Evolutionary conservation across 2,329 filamentous ascomycete genomes (phyloP).

Genomic region (Penicillium palitans): DNA sequence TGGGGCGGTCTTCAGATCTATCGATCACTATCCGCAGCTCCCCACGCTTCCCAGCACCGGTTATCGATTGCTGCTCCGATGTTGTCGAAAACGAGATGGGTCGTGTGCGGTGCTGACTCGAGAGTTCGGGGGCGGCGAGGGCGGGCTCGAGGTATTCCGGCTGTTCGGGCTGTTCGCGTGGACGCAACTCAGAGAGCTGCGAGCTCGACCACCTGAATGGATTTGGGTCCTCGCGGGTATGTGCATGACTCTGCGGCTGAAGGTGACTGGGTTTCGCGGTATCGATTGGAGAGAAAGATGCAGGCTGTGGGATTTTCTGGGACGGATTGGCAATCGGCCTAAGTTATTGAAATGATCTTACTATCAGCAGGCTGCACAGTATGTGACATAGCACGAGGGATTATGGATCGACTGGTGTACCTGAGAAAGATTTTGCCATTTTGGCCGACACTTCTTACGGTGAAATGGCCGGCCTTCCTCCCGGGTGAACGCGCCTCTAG

Average conservation of each 20-base stretch:
- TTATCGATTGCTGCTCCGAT: slow-evolving; percentile 58
- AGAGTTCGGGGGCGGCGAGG: slow-evolving; percentile 25
- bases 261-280: slow-evolving; percentile 61
- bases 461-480: slow-evolving; percentile 70
- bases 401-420: slow-evolving; percentile 49
- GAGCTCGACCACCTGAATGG: slow-evolving; percentile 43
- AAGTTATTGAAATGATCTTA: slow-evolving; percentile 1
- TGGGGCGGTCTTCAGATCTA: slow-evolving; percentile 64
- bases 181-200: slow-evolving; percentile 43
- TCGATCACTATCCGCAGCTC: slow-evolving; percentile 81
- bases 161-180: slow-evolving; percentile 29
- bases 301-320: slow-evolving; percentile 34
- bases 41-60: slow-evolving; percentile 53
- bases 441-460: slow-evolving; percentile 78
- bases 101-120: slow-evolving; percentile 52
- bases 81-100: slow-evolving; percentile 76
- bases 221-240: slow-evolving; percentile 34
- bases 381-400: slow-evolving; percentile 17
- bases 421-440: slow-evolving; percentile 80
- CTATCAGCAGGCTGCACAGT: slow-evolving; percentile 17
- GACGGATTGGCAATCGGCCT: slow-evolving; percentile 41
- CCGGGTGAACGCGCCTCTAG: slow-evolving; percentile 61
- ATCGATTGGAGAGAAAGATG: slow-evolving; percentile 48
- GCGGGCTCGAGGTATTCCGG: slow-evolving; percentile 25
- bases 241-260: slow-evolving; percentile 33